Evolutionary conservation across 208 protist species (phyloP), one percentile per base, ranked within the genome.

Genomic region (Zelonia costaricensis): DNA sequence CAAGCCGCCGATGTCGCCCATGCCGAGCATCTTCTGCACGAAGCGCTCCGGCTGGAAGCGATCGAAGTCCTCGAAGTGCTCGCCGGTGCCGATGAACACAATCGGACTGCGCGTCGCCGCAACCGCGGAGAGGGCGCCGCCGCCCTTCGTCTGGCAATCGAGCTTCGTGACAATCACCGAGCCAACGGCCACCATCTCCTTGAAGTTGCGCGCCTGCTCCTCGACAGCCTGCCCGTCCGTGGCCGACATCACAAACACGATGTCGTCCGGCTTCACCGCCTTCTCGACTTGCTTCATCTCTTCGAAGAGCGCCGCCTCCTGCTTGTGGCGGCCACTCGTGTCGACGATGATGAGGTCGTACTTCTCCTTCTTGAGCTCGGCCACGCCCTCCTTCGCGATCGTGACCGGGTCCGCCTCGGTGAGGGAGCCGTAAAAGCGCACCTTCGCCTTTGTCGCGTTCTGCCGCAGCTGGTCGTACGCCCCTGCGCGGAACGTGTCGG

Each of bases 271-370:
- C 64, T 93, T 69, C 28, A 96, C 70, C 0, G 80, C 77, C 52
- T 82, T 43, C 66, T 87, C 67, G 9, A 97, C 78, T 73, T 99
- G 88, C 73, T 98, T 85, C 98, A 99, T 99, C 79, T 99, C 99
- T 54, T 99, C 97, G 73, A 99, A 99, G 7, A 99, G 84, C 1
- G 89, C 91, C 9, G 72, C 80, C 79, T 99, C 98, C 87, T 99
- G 98, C 70, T 98, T 99, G 79, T 99, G 99, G 4, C 98, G 82
- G 36, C 98, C 99, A 40, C 88, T 98, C 4, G 99, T 99, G 86
- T 99, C 99, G 6, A 99, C 97, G 53, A 99, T 99, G 69, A 99
- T 99, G 36, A 99, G 87, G 42, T 99, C 98, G 56, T 93, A 96
- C 66, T 91, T 93, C 56, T 99, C 94, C 61, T 91, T 80, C 67